Conservation (phyloP, 148 eudicot species). For the Chenopodium album region DNA sequence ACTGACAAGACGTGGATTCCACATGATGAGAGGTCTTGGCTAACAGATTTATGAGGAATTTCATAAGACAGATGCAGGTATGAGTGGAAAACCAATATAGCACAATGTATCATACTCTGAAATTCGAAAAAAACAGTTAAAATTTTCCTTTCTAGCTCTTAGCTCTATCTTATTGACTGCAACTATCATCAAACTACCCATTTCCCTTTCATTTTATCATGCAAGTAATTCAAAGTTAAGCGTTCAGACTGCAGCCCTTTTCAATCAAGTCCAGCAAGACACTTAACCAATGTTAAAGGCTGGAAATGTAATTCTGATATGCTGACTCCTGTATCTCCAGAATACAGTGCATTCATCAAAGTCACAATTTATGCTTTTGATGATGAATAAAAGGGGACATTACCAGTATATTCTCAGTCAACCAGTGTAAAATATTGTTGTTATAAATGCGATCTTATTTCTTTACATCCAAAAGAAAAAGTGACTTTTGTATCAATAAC, state of each 20-base stretch:
- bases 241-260: neutral
- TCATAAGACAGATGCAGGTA: constrained; percentile 11
- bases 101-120: neutral
- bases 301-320: neutral
- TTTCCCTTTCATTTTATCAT: neutral
- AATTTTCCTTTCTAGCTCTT: neutral
- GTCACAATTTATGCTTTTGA: neutral
- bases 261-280: neutral
- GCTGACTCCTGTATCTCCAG: neutral
- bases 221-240: neutral
- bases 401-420: neutral
- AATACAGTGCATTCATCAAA: neutral
- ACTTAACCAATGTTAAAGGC: neutral
- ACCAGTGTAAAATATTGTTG: no score
- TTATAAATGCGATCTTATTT: no score
- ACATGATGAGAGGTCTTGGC: constrained; percentile 99
- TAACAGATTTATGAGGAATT: constrained; percentile 33
- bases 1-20: constrained; percentile 97
- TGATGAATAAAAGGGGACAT: neutral
- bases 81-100: neutral
- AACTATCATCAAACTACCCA: neutral
- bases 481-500: no score
- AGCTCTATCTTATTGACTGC: neutral
- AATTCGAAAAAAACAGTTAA: neutral
- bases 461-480: no score